Conservation (phyloP, 495 filamentous ascomycete genomes). For the Terfezia claveryi region DNA sequence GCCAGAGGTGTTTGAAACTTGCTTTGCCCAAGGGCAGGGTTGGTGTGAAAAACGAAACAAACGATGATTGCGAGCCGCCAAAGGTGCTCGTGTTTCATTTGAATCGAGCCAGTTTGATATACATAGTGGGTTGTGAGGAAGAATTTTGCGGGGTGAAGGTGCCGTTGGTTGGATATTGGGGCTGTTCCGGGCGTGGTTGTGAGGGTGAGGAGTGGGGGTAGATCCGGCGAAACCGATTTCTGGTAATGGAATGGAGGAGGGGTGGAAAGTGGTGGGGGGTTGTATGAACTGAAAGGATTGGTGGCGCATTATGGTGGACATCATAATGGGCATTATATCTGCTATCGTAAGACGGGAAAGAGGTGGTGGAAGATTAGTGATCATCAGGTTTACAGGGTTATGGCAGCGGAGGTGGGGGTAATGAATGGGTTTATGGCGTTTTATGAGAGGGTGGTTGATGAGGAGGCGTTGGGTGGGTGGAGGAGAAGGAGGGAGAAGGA, state of each 20-base stretch:
- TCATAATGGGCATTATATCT: slow-evolving; percentile 90
- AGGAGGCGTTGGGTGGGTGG: neutral
- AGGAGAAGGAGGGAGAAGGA: neutral
- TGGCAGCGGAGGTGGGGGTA: slow-evolving; percentile 48
- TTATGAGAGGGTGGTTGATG: slow-evolving; percentile 45
- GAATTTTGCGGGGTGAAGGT: slow-evolving; percentile 63
- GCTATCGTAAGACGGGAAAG: slow-evolving; percentile 48
- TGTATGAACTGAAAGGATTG: slow-evolving; percentile 62
- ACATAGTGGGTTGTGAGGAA: slow-evolving; percentile 54
- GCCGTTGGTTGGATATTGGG: slow-evolving; percentile 50
- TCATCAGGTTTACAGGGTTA: slow-evolving; percentile 52
- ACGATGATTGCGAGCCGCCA: slow-evolving; percentile 58
- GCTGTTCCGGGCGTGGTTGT: slow-evolving; percentile 31
- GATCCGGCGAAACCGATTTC: slow-evolving; percentile 21
- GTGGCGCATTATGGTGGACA: slow-evolving; percentile 77
- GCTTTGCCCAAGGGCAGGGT: slow-evolving; percentile 41
- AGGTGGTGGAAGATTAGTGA: slow-evolving; percentile 14
- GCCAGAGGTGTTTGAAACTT: slow-evolving; percentile 49
- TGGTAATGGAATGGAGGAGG: slow-evolving; percentile 39
- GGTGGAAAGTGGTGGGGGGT: slow-evolving; percentile 50
- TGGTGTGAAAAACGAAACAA: slow-evolving; percentile 68
- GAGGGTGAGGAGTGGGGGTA: slow-evolving; percentile 6
- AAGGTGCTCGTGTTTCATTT: slow-evolving; percentile 62
- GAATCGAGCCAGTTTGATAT: slow-evolving; percentile 87
- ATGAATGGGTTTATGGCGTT: slow-evolving; percentile 94